Conservation (phyloP, 2,329 filamentous ascomycete species). For the Penicillium sp. region DNA sequence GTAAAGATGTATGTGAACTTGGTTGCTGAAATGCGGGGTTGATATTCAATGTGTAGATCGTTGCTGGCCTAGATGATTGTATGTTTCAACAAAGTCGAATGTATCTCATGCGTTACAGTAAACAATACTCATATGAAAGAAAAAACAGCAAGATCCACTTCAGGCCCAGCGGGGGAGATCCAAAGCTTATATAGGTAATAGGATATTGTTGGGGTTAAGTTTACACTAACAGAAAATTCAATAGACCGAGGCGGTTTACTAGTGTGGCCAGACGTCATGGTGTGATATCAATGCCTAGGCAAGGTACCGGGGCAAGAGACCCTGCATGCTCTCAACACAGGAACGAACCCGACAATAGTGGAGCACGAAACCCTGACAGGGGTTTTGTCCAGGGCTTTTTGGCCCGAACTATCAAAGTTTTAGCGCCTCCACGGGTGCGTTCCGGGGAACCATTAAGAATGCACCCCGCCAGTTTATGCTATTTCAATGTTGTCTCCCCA, state of each 20-base stretch:
- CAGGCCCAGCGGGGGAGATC: conserved; percentile 3
- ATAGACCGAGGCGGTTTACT: conserved; percentile 8
- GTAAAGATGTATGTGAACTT: background rate
- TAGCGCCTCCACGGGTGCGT: background rate
- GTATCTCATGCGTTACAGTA: background rate
- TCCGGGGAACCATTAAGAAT: background rate
- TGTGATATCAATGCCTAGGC: background rate
- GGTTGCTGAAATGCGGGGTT: background rate
- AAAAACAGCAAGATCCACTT: conserved; percentile 11
- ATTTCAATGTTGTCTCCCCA: background rate
- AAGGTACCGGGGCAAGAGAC: background rate
- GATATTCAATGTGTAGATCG: background rate
- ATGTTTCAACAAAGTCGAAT: background rate
- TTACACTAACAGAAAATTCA: conserved; percentile 3
- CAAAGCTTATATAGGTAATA: background rate
- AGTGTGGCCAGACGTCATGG: conserved; percentile 14
- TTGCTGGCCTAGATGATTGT: background rate
- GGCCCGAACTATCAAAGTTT: background rate
- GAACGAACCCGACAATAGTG: conserved; percentile 1
- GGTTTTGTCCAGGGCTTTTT: background rate
- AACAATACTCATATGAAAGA: background rate
- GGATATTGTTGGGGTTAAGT: background rate
- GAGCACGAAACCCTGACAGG: conserved; percentile 1
- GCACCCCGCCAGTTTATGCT: background rate
- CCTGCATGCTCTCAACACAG: conserved; percentile 6